Percentiles rank a stretch among this genome's conserved stretches.
These are phyloP conservation scores for Pseudoneurospora amorphoporcata DNA, from an alignment of 495 filamentous ascomycete species.

Conservation along the genomic window DNA sequence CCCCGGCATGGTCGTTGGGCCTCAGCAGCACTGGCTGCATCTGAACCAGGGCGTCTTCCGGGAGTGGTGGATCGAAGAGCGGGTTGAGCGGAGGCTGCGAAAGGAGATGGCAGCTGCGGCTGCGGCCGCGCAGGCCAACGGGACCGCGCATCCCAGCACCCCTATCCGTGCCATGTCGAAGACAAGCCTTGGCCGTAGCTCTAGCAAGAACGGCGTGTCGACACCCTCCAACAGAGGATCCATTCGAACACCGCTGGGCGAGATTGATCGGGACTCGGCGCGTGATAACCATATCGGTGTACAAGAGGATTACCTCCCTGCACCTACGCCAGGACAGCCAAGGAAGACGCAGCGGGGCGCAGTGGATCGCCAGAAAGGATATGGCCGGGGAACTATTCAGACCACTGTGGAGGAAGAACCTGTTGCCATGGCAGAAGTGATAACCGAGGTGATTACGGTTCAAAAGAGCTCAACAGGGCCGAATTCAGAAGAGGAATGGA, in stretches of 20 bases:
- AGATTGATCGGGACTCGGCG: constrained; percentile 72
- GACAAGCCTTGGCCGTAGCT: constrained; percentile 27
- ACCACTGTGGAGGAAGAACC: constrained; percentile 35
- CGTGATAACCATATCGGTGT: constrained; percentile 37
- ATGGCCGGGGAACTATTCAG: constrained; percentile 32
- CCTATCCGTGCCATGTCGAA: constrained; percentile 68
- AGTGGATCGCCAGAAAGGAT: constrained; percentile 42
- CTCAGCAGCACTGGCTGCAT: constrained; percentile 99
- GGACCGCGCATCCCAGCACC: constrained; percentile 48
- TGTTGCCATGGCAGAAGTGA: background rate
- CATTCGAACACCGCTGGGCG: constrained; percentile 74
- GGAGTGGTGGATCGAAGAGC: constrained; percentile 96
- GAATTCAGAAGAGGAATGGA: constrained; percentile 71
- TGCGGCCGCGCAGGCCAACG: constrained; percentile 21
- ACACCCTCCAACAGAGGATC: constrained; percentile 76
- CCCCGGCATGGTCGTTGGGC: constrained; percentile 97
- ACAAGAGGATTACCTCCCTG: constrained; percentile 77
- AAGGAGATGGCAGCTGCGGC: constrained; percentile 44
- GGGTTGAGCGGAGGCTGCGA: constrained; percentile 49
- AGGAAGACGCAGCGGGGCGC: constrained; percentile 59
- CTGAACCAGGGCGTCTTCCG: constrained; percentile 94
- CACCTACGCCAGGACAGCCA: constrained; percentile 91
- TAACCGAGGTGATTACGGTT: constrained; percentile 35
- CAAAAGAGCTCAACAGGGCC: constrained; percentile 43
- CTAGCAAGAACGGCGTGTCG: constrained; percentile 45